Base-by-base conservation (phyloP, 2,329 filamentous ascomycete species). In the Trichoderma polysporum region DNA sequence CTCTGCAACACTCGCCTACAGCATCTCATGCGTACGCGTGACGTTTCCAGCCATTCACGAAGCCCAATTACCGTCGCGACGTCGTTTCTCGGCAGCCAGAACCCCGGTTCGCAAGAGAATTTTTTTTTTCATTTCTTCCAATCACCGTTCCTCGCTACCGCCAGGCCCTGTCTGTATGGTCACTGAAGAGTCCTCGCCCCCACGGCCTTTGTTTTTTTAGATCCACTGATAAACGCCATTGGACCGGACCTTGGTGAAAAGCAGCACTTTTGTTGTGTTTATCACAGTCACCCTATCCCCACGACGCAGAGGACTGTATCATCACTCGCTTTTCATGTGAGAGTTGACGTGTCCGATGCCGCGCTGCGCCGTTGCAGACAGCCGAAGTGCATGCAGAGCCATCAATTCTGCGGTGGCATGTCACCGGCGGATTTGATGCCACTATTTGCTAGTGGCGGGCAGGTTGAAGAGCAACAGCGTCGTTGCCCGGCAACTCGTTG, bases 201-300 rank as follows among this genome's bases (percentile, higher is more conserved):
- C 47, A 50, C 47, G 47, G 13, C 47, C 19, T 27, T 27, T 29
- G 49, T 17, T 49, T 53, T 17, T 13, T 17, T 22, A 37, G 49
- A 31, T 63, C 60, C 49, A 63, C 60, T 63, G 60, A 54, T 63
- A 63, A 45, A 35, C 47, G 15, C 59, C 45, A n/a, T 22, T 22
- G 29, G 45, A 25, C 47, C 35, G 25, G 49, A 47, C 10, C 7
- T 31, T 59, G 15, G 49, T 12, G 29, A 22, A 63, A 9, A 45
- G 39, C n/a, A 54, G 60, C 60, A 54, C 37, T 47, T 45, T 47
- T 45, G 60, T 53, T 41, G 47, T 33, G 37, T 5, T 61, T 8
- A 39, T 39, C 37, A 39, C 37, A 41, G 37, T 41, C 17, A 41
- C 37, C 37, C 9, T 17, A 22, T 29, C n/a, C 15, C 39, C 17